Base-by-base conservation (phyloP, 768 basidiomycete genomes). In the Kwoniella bestiolae region DNA sequence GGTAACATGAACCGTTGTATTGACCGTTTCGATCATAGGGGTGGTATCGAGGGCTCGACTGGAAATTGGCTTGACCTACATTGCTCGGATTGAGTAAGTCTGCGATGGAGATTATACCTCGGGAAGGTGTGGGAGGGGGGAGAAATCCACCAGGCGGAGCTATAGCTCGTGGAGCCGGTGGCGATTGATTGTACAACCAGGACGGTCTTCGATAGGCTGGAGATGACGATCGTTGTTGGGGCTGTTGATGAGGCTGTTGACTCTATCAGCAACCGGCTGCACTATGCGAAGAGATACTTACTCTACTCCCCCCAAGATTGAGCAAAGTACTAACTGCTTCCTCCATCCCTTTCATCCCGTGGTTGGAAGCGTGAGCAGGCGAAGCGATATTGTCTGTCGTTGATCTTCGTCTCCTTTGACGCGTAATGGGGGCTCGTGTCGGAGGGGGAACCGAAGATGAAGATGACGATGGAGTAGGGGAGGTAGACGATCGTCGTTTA, bases 101-200 rank as follows among this genome's bases (percentile, higher is more conserved):
- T 11, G 12, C 38, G 4, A 41, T 41, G 11, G 35, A 16, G 5
- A 38, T 16, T 2, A 38, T 11, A 38, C 11, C 9, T 38, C 35
- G 2, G n/a, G n/a, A n/a, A 3, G 2, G 2, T 3, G 16, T 6
- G 35, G 35, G 16, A 11, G 2, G 3, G 9, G 35, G 16, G 56
- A 32, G 57, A 14, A 47, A 59, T 16, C 57, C 57, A 5, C 29
- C 8, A 7, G 57, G 57, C 5, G 57, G 57, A 1, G 44, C 25
- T 21, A 47, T 4, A 12, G 29, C 26, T 5, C 3, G 5, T 23
- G 18, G 18, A n/a, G 25, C 5, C 25, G 14, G 18, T 14, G 57
- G 57, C 2, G n/a, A 6, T 14, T 5, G 29, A 32, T 59, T 59
- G 41, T 46, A 59, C 4, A 59, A 16, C 57, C 57, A 59, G 11